A percentile compares a stretch with the other conserved stretches of the same genome.
These are phyloP conservation scores for Pseudocercospora macadamiae DNA, from an alignment of 2,329 filamentous ascomycete species.

Conservation along the genomic window DNA sequence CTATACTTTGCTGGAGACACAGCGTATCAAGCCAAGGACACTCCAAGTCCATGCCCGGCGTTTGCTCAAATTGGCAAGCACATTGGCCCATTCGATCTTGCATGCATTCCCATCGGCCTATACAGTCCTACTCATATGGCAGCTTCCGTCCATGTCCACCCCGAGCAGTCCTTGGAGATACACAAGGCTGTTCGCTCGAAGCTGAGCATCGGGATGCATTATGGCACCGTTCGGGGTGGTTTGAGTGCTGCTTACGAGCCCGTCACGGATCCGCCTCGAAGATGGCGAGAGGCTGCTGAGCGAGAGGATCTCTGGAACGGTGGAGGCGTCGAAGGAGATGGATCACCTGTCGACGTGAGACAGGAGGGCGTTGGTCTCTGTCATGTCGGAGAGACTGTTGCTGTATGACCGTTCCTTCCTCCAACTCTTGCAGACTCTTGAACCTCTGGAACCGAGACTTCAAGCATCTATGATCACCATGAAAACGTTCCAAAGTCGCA, in stretches of 20 bases:
- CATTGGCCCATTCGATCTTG: conserved; percentile 54
- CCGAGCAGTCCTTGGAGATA: conserved; percentile 53
- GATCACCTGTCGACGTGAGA: conserved; percentile 40
- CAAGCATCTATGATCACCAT: too few species aligned
- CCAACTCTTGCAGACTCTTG: too few species aligned
- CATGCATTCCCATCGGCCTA: conserved; percentile 54
- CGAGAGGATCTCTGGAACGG: conserved; percentile 42
- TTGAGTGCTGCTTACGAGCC: conserved; percentile 53
- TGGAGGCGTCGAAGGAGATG: conserved; percentile 35
- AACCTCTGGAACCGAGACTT: too few species aligned
- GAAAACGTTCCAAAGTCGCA: too few species aligned
- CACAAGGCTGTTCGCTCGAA: conserved; percentile 52
- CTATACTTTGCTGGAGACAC: conserved; percentile 56
- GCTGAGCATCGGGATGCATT: conserved; percentile 57
- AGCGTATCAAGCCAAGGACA: conserved; percentile 47
- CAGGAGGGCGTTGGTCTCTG: conserved; percentile 42
- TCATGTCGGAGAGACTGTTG: conserved; percentile 52
- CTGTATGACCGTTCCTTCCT: conserved; percentile 36
- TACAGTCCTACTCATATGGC: conserved; percentile 51
- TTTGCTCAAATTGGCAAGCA: conserved; percentile 52
- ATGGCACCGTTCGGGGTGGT: conserved; percentile 52
- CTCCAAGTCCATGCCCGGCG: conserved; percentile 50
- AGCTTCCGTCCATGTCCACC: conserved; percentile 51
- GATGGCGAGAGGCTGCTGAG: conserved; percentile 51
- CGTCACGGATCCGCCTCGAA: conserved; percentile 50